Percentiles rank a stretch among this genome's conserved stretches.
Evolutionary conservation across 805 yeast genomes (phyloP).

Genomic region (Schizosaccharomyces octosporus): DNA sequence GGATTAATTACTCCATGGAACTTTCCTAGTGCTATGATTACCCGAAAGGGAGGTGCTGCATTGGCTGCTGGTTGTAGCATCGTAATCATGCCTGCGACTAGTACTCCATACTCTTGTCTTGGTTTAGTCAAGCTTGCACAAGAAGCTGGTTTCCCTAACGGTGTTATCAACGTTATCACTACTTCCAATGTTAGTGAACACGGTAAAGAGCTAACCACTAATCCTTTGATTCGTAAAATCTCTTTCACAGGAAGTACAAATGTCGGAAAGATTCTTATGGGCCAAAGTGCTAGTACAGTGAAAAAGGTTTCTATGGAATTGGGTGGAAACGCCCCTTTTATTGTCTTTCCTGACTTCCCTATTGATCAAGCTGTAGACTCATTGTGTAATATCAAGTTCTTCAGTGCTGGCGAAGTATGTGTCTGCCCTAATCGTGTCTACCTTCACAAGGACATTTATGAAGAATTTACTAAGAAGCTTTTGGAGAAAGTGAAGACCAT

Average conservation of each 20-base stretch:
- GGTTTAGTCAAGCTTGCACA: constrained; percentile 31
- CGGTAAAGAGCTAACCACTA: constrained; percentile 27
- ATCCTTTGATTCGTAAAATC: constrained; percentile 26
- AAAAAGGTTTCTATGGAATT: constrained; percentile 38
- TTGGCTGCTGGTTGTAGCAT: constrained; percentile 59
- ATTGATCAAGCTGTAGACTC: constrained; percentile 30
- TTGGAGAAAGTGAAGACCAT: constrained; percentile 23
- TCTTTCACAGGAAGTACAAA: constrained; percentile 42
- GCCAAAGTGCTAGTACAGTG: constrained; percentile 30
- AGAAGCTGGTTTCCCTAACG: constrained; percentile 37
- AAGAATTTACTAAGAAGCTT: constrained; percentile 22
- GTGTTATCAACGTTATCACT: constrained; percentile 27
- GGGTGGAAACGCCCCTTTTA: constrained; percentile 45
- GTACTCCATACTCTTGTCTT: constrained; percentile 49
- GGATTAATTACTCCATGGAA: constrained; percentile 45
- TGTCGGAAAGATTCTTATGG: constrained; percentile 36
- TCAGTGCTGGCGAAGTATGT: constrained; percentile 43
- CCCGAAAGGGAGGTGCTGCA: constrained; percentile 46
- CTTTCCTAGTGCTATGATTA: constrained; percentile 44
- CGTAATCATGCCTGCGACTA: constrained; percentile 52
- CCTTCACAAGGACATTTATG: constrained; percentile 27
- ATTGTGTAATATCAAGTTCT: constrained; percentile 30
- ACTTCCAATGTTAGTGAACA: constrained; percentile 26
- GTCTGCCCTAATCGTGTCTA: constrained; percentile 40
- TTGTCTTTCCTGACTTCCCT: constrained; percentile 36